phyloP scores from a whole-genome alignment of 257 asterid genomes.

The Nicotiana knightiana region DNA sequence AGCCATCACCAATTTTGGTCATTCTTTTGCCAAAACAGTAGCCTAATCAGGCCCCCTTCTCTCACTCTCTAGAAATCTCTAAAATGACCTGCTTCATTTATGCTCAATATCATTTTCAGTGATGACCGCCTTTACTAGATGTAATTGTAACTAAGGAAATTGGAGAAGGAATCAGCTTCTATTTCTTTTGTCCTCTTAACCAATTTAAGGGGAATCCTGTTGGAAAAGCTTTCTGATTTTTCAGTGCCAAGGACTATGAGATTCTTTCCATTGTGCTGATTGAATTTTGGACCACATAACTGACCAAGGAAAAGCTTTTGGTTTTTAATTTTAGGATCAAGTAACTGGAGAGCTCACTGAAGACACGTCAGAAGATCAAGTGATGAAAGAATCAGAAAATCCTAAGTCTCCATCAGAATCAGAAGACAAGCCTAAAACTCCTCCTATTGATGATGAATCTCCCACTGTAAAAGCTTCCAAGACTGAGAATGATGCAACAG shows the following conservation, averaged over 20 bases:
- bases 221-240: background rate
- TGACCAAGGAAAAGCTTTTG: background rate
- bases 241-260: background rate
- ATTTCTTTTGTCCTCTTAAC: background rate
- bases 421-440: constrained; percentile 23
- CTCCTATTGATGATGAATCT: constrained; percentile 36
- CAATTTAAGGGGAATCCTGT: background rate
- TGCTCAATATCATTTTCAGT: background rate
- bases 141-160: background rate
- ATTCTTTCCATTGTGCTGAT: background rate
- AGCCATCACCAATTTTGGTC: background rate
- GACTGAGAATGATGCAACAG: constrained; percentile 32
- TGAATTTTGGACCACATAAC: background rate
- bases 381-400: constrained; percentile 28
- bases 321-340: constrained; percentile 35
- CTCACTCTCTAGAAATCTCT: background rate
- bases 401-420: constrained; percentile 16
- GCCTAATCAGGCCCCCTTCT: background rate
- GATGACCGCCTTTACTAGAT: background rate
- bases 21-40: background rate
- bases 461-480: constrained; percentile 20
- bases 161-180: constrained; percentile 9
- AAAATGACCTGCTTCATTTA: background rate
- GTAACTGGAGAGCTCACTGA: constrained; percentile 24
- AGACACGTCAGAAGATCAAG: constrained; percentile 14